These are phyloP conservation scores for Xylaria telfairii DNA, from an alignment of 495 filamentous ascomycete species.

Conservation along the genomic window DNA sequence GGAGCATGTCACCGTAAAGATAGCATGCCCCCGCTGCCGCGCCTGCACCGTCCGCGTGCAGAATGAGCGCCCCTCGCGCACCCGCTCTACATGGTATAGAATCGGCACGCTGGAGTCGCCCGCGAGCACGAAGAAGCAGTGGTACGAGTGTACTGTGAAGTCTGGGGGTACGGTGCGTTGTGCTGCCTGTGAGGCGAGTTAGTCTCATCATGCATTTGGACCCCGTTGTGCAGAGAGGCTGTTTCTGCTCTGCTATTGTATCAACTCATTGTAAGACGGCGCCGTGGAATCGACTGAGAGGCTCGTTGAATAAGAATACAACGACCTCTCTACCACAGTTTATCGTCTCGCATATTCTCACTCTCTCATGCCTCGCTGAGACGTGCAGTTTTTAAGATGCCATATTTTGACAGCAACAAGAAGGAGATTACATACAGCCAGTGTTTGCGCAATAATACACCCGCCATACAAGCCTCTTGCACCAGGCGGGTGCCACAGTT, in stretches of 20 bases:
- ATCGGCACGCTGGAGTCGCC: slow-evolving; percentile 85
- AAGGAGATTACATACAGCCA: slow-evolving; percentile 54
- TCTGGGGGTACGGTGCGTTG: slow-evolving; percentile 80
- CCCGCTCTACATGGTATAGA: slow-evolving; percentile 87
- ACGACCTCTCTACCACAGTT: not conserved
- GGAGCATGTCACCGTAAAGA: slow-evolving; percentile 93
- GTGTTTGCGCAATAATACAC: slow-evolving; percentile 88
- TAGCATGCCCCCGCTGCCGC: slow-evolving; percentile 82
- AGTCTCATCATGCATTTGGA: not conserved
- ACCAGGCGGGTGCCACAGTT: slow-evolving; percentile 87
- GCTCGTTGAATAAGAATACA: not conserved
- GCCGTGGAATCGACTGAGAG: not conserved
- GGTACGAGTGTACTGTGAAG: slow-evolving; percentile 91
- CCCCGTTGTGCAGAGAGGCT: not conserved
- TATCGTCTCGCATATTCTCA: not conserved
- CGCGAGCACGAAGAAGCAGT: slow-evolving; percentile 97
- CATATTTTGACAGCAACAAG: not conserved
- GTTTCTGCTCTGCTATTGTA: not conserved
- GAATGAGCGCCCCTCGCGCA: slow-evolving; percentile 89
- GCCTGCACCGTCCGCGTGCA: slow-evolving; percentile 96
- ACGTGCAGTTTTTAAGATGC: not conserved
- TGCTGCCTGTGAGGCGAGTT: slow-evolving; percentile 59
- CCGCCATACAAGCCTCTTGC: slow-evolving; percentile 95
- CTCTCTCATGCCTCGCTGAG: not conserved
- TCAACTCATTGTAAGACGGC: not conserved